These are phyloP conservation scores for Xylaria arbuscula DNA, from an alignment of 2,329 filamentous ascomycete genomes.

Conservation along the genomic window DNA sequence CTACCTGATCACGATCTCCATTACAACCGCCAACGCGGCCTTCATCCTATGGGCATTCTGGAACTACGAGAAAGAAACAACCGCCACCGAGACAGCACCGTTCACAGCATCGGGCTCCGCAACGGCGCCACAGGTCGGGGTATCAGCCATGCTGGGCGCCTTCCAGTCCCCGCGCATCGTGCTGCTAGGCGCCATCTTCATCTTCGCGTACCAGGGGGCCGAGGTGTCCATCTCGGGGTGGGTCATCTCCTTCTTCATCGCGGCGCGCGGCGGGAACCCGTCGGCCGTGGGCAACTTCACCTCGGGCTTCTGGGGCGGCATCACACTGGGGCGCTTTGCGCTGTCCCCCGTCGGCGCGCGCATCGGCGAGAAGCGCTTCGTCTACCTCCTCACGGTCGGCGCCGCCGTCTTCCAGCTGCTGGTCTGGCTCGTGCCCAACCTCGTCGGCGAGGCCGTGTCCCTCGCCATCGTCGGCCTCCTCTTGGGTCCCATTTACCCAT, in stretches of 20 bases:
- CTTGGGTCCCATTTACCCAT: constrained; percentile 83
- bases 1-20: constrained; percentile 73
- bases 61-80: constrained; percentile 72
- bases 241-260: constrained; percentile 87
- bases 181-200: constrained; percentile 80
- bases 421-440: constrained; percentile 80
- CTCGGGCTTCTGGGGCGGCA: constrained; percentile 76
- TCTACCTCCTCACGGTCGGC: constrained; percentile 70
- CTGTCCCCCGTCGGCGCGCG: constrained; percentile 73
- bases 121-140: constrained; percentile 35
- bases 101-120: constrained; percentile 12
- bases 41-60: constrained; percentile 76
- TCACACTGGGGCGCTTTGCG: constrained; percentile 79
- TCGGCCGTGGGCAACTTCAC: constrained; percentile 82
- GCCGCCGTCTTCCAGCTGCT: constrained; percentile 77
- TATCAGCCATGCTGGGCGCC: constrained; percentile 60
- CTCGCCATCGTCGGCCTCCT: constrained; percentile 78
- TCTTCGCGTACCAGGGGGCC: constrained; percentile 87
- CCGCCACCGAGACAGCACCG: constrained; percentile 44
- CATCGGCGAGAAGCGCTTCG: constrained; percentile 77
- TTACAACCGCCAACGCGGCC: constrained; percentile 67
- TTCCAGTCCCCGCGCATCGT: constrained; percentile 68
- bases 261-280: constrained; percentile 75
- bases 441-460: constrained; percentile 75
- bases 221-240: constrained; percentile 87